Evolutionary conservation across 2,329 filamentous ascomycete species (phyloP), one percentile per base, ranked within the genome.

Genomic region (Rhexocercosporidium sp.): DNA sequence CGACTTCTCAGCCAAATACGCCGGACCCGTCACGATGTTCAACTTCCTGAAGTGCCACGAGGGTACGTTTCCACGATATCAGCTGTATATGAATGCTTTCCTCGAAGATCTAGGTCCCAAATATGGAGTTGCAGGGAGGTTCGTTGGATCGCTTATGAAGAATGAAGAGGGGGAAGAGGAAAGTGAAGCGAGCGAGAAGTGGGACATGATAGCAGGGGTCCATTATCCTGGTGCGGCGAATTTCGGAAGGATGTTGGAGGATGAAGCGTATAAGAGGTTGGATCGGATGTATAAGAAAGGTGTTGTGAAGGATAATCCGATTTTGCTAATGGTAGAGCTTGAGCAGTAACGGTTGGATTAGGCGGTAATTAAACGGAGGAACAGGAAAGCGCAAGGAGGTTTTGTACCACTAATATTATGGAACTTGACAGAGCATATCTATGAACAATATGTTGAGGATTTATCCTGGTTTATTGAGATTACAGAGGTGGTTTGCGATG

Each of bases 291-390:
- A 53, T 31, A 53, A 53, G 49, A 53, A 53, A 16, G 25, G 49
- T 18, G 27, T 31, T n/a, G 49, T 53, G 25, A 53, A 18, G 14
- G 49, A 53, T 53, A 53, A 53, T 53, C 49, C 49, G 49, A 22
- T 53, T 53, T 53, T 53, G 49, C 49, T 53, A 31, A 5, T 53
- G 27, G 27, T 53, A 18, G 49, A 53, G 49, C 49, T 53, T 14
- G 49, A 53, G 27, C 25, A 53, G 27, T 53, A 31, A 16, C 4
- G n/a, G n/a, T 22, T 47, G 18, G 44, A 47, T 37, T 37, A 6
- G 8, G 34, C 4, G 34, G 34, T n/a, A n/a, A n/a, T n/a, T n/a
- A n/a, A n/a, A n/a, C n/a, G n/a, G n/a, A n/a, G n/a, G n/a, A n/a
- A n/a, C n/a, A n/a, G n/a, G n/a, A n/a, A n/a, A n/a, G n/a, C n/a